Conservation (phyloP, 345 rosid genomes). For the Erucastrum elatum region DNA sequence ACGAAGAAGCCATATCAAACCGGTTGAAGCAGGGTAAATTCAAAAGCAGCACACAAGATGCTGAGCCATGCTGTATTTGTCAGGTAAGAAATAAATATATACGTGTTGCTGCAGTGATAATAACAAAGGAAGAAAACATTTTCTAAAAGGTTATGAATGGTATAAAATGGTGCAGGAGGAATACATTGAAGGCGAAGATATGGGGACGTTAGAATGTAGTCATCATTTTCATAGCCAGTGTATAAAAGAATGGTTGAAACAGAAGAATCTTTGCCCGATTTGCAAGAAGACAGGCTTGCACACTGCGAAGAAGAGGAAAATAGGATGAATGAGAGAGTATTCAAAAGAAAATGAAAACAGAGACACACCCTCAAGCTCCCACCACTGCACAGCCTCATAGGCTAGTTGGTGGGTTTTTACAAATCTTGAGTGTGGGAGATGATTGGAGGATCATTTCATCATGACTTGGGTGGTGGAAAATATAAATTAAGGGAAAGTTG, state of each 20-base stretch:
- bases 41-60: conserved; percentile 41
- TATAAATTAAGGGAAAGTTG: conserved; percentile 15
- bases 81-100: conserved; percentile 51
- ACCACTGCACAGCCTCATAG: no score
- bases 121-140: background rate
- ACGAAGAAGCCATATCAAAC: conserved; percentile 60
- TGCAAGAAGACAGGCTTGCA: conserved; percentile 77
- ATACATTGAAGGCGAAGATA: conserved; percentile 59
- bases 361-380: no score
- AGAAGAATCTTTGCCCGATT: conserved; percentile 83
- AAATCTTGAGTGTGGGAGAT: no score
- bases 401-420: no score
- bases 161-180: conserved; percentile 60
- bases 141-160: background rate
- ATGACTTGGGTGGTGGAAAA: background rate
- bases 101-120: background rate
- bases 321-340: conserved; percentile 25
- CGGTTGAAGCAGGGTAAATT: conserved; percentile 52
- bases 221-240: conserved; percentile 73
- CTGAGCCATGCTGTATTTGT: conserved; percentile 87
- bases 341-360: background rate
- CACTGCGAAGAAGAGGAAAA: conserved; percentile 40
- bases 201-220: conserved; percentile 76
- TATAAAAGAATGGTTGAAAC: conserved; percentile 80
- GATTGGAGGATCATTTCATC: background rate